Conservation (phyloP, 805 yeast species). For the Cyberlindnera maritima region DNA sequence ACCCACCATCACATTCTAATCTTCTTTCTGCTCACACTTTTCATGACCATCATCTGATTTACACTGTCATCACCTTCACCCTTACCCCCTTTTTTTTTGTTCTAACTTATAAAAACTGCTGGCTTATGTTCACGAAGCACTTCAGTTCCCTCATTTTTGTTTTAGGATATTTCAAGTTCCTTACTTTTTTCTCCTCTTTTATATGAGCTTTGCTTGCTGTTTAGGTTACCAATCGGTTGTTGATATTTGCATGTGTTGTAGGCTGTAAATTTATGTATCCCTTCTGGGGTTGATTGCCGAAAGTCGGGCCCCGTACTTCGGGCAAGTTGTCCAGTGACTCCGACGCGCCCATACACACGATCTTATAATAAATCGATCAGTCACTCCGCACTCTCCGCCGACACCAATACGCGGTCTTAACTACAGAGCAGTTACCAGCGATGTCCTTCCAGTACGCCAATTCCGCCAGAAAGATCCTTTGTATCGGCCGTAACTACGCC, state of each 20-base stretch:
- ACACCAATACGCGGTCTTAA: no score
- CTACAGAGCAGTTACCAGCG: no score
- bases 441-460: constrained; percentile 45
- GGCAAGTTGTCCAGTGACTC: background rate
- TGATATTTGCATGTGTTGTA: background rate
- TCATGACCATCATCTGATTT: background rate
- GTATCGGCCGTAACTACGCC: constrained; percentile 97
- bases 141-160: background rate
- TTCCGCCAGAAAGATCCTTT: constrained; percentile 73
- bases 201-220: constrained; percentile 9
- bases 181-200: background rate
- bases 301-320: constrained; percentile 1
- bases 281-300: no score
- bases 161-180: constrained; percentile 2
- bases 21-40: background rate
- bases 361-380: no score
- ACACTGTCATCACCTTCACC: background rate
- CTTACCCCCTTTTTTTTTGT: background rate
- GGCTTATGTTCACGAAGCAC: constrained; percentile 2
- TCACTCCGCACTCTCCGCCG: background rate
- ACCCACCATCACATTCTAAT: background rate
- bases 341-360: constrained; percentile 1
- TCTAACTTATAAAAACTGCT: background rate
- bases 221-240: constrained; percentile 11
- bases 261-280: no score